Evolutionary conservation across 306 rosid species (phyloP).

Genomic region (Cajanus cajan): DNA sequence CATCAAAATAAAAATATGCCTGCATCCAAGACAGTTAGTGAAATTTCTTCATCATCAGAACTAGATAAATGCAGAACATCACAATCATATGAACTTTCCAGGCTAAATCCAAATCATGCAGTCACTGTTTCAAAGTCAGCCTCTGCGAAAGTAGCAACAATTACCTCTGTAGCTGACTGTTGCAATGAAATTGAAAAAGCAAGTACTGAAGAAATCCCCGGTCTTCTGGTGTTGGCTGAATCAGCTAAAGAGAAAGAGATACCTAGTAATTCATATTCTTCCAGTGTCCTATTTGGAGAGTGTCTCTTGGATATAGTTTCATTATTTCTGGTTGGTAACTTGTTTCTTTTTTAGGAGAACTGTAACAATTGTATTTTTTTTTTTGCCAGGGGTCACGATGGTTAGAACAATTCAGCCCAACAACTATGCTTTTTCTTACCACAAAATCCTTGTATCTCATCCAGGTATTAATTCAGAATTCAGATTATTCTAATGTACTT

Average conservation of each 20-base stretch:
- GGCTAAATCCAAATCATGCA: slow-evolving; percentile 35
- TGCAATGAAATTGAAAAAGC: slow-evolving; percentile 42
- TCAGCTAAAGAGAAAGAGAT: slow-evolving; percentile 31
- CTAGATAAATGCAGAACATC: slow-evolving; percentile 32
- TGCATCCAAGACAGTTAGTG: not conserved
- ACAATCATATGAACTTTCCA: slow-evolving; percentile 26
- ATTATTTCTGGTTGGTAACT: slow-evolving; percentile 15
- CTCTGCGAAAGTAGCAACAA: slow-evolving; percentile 30
- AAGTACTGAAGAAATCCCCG: slow-evolving; percentile 24
- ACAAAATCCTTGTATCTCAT: slow-evolving; percentile 34
- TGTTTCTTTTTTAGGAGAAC: slow-evolving; percentile 26
- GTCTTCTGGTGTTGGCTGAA: slow-evolving; percentile 18
- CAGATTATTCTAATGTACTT: not conserved
- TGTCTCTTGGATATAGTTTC: not conserved
- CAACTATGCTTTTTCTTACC: slow-evolving; percentile 16
- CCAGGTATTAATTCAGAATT: slow-evolving; percentile 30
- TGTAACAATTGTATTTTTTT: slow-evolving; percentile 7
- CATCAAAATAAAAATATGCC: slow-evolving; percentile 9
- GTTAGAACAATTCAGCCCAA: slow-evolving; percentile 20
- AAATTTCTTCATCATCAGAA: slow-evolving; percentile 6
- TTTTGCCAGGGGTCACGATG: slow-evolving; percentile 28
- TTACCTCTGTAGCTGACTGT: slow-evolving; percentile 29
- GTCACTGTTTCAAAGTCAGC: slow-evolving; percentile 26
- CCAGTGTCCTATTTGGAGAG: slow-evolving; percentile 31
- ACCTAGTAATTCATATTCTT: slow-evolving; percentile 32